phyloP scores from a whole-genome alignment of 192 early-diverging fungal genomes.

The Entophlyctis helioformis region DNA sequence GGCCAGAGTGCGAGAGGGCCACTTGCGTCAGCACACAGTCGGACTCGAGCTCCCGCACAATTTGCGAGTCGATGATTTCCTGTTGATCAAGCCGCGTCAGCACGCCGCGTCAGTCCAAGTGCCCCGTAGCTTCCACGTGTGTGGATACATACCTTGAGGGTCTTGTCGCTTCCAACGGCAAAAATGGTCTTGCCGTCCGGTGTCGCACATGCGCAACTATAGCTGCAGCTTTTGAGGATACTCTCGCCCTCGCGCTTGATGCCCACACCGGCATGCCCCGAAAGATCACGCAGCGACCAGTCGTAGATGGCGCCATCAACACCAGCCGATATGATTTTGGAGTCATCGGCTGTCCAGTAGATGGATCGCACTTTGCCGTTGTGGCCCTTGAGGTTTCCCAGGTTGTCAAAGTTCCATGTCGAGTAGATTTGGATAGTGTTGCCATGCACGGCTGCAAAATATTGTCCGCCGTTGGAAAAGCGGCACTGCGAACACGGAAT shows the following conservation, averaged over 20 bases:
- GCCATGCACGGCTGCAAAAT: slow-evolving; percentile 41
- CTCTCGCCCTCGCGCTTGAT: slow-evolving; percentile 24
- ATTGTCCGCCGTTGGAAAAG: slow-evolving; percentile 46
- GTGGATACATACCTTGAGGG: slow-evolving; percentile 4
- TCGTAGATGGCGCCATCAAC: slow-evolving; percentile 38
- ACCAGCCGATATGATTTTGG: slow-evolving; percentile 27
- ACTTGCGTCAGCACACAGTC: slow-evolving; percentile 13
- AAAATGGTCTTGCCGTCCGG: slow-evolving; percentile 23
- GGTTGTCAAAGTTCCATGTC: slow-evolving; percentile 41
- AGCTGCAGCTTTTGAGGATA: slow-evolving; percentile 2
- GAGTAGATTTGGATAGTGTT: slow-evolving; percentile 33
- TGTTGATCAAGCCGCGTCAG: background rate
- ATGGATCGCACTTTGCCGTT: slow-evolving; percentile 34
- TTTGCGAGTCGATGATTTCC: slow-evolving; percentile 22
- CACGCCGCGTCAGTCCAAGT: background rate
- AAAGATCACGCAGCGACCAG: slow-evolving; percentile 22
- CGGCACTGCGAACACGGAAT: slow-evolving; percentile 21
- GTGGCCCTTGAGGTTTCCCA: slow-evolving; percentile 33
- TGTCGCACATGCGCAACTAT: slow-evolving; percentile 18
- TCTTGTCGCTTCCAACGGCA: slow-evolving; percentile 24
- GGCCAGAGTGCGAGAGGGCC: slow-evolving; percentile 15
- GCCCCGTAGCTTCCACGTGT: background rate
- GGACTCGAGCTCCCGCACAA: slow-evolving; percentile 16
- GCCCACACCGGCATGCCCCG: background rate
- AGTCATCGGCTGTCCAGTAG: slow-evolving; percentile 40